Evolutionary conservation across 2,329 filamentous ascomycete species (phyloP).

Genomic region (Penicillium sp.): DNA sequence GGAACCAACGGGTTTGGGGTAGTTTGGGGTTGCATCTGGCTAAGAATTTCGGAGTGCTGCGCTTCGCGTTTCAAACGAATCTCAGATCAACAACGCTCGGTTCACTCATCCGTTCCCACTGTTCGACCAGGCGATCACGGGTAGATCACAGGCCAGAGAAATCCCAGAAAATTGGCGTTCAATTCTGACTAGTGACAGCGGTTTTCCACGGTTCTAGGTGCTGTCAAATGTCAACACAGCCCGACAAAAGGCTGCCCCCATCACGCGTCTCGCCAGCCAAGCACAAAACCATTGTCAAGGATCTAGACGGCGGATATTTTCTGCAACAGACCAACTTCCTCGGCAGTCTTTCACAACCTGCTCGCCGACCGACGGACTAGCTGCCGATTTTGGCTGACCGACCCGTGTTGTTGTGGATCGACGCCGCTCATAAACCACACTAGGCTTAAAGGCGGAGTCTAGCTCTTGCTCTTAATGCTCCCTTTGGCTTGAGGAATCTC

Average conservation of each 20-base stretch:
- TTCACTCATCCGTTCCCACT: not conserved
- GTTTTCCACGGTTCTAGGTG: not conserved
- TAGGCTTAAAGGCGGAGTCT: not conserved
- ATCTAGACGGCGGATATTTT: not conserved
- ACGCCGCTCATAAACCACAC: not conserved
- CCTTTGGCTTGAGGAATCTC: not conserved
- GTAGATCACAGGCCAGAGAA: not conserved
- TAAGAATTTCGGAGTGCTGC: no score
- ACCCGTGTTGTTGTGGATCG: conserved; percentile 1
- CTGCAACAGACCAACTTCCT: not conserved
- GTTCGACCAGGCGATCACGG: not conserved
- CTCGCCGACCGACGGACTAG: not conserved
- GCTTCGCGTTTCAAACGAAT: not conserved
- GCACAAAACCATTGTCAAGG: conserved; percentile 1
- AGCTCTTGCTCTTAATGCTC: not conserved
- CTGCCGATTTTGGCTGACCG: conserved; percentile 3
- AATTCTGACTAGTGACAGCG: not conserved
- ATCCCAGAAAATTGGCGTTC: not conserved
- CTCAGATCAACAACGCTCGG: not conserved
- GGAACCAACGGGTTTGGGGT: not conserved
- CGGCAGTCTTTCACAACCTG: not conserved
- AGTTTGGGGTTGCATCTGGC: no score
- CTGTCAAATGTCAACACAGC: not conserved
- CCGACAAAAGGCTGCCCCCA: not conserved
- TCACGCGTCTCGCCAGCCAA: not conserved